Conservation (phyloP, 1,139 yeast genomes). For the Blastobotrys proliferans region DNA sequence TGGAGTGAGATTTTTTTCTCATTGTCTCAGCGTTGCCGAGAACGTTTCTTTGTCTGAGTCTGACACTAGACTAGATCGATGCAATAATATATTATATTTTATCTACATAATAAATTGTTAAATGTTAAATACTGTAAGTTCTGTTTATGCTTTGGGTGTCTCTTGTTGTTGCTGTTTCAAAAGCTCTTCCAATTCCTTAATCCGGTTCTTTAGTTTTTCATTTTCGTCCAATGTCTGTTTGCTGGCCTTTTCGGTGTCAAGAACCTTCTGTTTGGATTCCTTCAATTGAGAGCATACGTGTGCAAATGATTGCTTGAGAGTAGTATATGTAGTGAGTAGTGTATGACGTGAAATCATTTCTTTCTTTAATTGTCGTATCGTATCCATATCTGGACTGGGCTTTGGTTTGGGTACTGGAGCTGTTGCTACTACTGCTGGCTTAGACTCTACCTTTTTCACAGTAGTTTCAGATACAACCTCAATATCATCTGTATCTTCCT, state of each 20-base stretch:
- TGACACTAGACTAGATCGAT: neutral
- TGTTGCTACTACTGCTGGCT: neutral
- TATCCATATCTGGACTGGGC: slow-evolving; percentile 14
- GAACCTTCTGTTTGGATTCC: slow-evolving; percentile 12
- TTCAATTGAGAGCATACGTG: slow-evolving; percentile 18
- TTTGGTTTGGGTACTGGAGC: neutral
- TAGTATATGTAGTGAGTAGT: slow-evolving; percentile 18
- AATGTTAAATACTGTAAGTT: no score
- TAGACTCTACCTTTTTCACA: neutral
- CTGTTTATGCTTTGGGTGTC: no score
- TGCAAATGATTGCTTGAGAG: slow-evolving; percentile 19
- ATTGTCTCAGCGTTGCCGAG: no score
- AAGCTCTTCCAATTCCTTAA: slow-evolving; percentile 4
- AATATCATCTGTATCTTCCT: slow-evolving; percentile 3
- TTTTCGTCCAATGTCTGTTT: slow-evolving; percentile 6
- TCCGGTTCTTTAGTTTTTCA: neutral
- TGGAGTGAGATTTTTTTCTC: no score
- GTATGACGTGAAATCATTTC: slow-evolving; percentile 18
- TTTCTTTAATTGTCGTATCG: slow-evolving; percentile 17
- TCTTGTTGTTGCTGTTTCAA: neutral
- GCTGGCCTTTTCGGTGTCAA: slow-evolving; percentile 6
- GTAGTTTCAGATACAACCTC: slow-evolving; percentile 6
- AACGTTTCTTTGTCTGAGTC: neutral
- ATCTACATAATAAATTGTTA: neutral
- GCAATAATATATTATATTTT: neutral